Evolutionary conservation across 225 moss, liverwort and hornwort genomes (phyloP), one percentile per base, ranked within the genome.

Genomic region (Straminergon stramineum): DNA sequence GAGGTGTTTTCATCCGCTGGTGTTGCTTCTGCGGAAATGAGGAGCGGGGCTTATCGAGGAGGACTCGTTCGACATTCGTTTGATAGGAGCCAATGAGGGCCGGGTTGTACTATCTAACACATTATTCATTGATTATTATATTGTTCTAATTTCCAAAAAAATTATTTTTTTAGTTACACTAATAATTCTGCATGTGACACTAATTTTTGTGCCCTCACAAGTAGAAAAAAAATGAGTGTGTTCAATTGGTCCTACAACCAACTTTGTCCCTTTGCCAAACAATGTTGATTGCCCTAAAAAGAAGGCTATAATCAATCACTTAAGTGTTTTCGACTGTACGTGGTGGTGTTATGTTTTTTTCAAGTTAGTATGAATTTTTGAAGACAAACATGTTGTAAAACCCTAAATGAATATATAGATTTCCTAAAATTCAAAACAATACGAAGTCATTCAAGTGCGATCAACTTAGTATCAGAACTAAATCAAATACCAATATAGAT

Each of bases 11-110:
- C 84, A 90, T 90, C 78, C 73, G 5, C 7, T 66, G 3, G 20
- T 53, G 92, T 39, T 89, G 81, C 68, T 92, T 92, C 90, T 27
- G 13, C 8, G 67, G 92, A 92, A 89, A 84, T 79, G 22, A 67
- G 87, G 58, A 74, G 56, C 77, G 15, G 58, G 52, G 65, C 71
- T 66, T 52, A 26, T 83, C 66, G 18, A 53, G 53, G 81, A 41
- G 81, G 43, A 15, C 75, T 73, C 75, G 75, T 75, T 68, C 17
- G 56, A 55, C 55, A 55, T 55, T 55, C 55, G 57, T 35, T 11
- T 77, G 8, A 35, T 7, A 48, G 5, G 48, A 48, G 8, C 41
- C 24, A 41, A 71, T 26, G 26, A 5, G 5, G 41, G 9, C 4
- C 15, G 9, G 15, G 11, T 14, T 13, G 53, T 53, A 52, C 17